A percentile compares a stretch with the other conserved stretches of the same genome.
Evolutionary conservation across 1,284 basidiomycete genomes (phyloP).

Genomic region (Fomitopsis betulina): DNA sequence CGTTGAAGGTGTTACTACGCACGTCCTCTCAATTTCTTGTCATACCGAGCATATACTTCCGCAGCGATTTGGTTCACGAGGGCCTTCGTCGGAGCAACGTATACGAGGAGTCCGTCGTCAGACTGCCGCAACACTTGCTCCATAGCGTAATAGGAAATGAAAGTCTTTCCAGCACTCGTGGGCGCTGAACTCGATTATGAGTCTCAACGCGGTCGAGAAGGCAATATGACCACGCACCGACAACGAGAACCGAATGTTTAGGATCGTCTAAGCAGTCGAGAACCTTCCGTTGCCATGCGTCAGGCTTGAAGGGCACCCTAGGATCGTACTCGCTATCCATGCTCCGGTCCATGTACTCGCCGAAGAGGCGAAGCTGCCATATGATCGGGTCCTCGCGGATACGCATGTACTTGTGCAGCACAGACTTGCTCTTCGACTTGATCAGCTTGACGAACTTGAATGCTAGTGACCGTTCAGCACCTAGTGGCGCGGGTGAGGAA

Average conservation of each 20-base stretch:
- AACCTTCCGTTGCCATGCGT: slow-evolving; percentile 66
- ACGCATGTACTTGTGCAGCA: slow-evolving; percentile 48
- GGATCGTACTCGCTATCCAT: slow-evolving; percentile 57
- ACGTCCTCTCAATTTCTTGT: slow-evolving; percentile 52
- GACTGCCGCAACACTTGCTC: slow-evolving; percentile 56
- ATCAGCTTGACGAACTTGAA: slow-evolving; percentile 56
- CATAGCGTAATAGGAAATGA: slow-evolving; percentile 76
- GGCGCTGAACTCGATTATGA: slow-evolving; percentile 37
- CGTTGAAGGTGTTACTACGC: slow-evolving; percentile 4
- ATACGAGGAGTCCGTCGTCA: slow-evolving; percentile 65
- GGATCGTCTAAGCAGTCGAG: slow-evolving; percentile 54
- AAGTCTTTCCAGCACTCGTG: slow-evolving; percentile 70
- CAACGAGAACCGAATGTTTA: slow-evolving; percentile 56
- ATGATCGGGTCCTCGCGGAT: slow-evolving; percentile 50
- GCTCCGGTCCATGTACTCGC: slow-evolving; percentile 66
- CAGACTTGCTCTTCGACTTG: slow-evolving; percentile 37
- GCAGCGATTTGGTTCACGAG: slow-evolving; percentile 66
- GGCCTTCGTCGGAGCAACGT: slow-evolving; percentile 72
- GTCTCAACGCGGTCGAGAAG: background rate
- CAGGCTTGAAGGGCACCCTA: slow-evolving; percentile 60
- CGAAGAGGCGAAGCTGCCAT: slow-evolving; percentile 68
- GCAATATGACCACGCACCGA: slow-evolving; percentile 38
- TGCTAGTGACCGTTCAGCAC: slow-evolving; percentile 35
- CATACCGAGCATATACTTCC: slow-evolving; percentile 66
- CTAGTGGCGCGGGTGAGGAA: slow-evolving; percentile 8